Base-by-base conservation (phyloP, 2,329 filamentous ascomycete genomes). In the Neofusicoccum umdonicola region DNA sequence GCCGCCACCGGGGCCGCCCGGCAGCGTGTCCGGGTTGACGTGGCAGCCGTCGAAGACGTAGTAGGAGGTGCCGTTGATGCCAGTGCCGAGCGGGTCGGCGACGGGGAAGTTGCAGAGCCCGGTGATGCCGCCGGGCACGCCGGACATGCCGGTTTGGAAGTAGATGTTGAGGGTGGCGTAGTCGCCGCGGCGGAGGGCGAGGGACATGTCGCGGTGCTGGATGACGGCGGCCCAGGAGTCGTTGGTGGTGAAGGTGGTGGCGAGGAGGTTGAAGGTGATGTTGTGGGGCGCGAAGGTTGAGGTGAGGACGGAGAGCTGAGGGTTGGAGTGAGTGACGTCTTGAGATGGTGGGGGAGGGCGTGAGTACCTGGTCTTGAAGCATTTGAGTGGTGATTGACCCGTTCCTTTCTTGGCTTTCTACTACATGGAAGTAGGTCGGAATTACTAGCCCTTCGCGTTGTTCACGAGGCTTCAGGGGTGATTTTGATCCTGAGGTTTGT, bases 111-210 rank as follows among this genome's bases (percentile, higher is more conserved):
- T 84, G 75, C 84, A 87, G 61, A 83, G 83, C 1, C 84, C 84
- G 2, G 87, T 77, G 3, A 86, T 74, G 58, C 73, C 73, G 62
- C 76, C 12, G 47, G 47, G 47, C 3, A n/a, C 27, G 22, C 27
- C 76, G 7, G 71, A 65, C 19, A 87, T 78, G 63, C 86, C 78
- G 41, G 82, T 83, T 72, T 87, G 83, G 76, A 86, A 87, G 76
- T 86, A 87, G 65, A 87, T 77, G 72, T 87, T 88, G 41, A 87
- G 78, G 1, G 81, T 80, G 48, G 70, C 67, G 27, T 84, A 22
- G 22, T 22, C 22, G 22, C 22, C 22, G 22, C 22, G 22, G 3
- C 22, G 83, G 2, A 87, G 80, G 1, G 81, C 72, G 19, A 73
- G 71, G 71, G 87, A 87, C 82, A 86, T 84, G 50, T 80, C 71